Percentiles rank a stretch among this genome's conserved stretches.
These are phyloP conservation scores for Kurtzmaniella quercitrusa DNA, from an alignment of 1,139 yeast species.

Conservation along the genomic window DNA sequence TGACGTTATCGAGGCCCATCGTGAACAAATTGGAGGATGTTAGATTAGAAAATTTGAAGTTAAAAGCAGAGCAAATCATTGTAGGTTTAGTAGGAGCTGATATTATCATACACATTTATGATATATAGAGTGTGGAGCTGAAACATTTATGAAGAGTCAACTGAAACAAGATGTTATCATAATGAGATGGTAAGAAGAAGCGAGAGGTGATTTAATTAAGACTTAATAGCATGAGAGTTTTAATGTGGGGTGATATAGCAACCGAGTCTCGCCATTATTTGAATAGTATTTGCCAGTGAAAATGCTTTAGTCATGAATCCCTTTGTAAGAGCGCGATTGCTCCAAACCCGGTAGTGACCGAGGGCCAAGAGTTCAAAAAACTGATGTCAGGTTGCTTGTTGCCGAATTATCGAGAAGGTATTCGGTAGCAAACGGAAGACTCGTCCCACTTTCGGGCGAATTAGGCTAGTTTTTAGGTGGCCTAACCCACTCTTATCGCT, in stretches of 20 bases:
- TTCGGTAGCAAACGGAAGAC: background rate
- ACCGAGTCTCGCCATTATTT: too few species aligned
- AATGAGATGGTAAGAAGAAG: too few species aligned
- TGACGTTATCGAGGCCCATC: constrained; percentile 96
- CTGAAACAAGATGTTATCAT: too few species aligned
- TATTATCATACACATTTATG: too few species aligned
- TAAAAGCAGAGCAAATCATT: background rate
- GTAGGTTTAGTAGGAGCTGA: too few species aligned
- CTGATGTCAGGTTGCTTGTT: background rate
- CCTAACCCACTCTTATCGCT: background rate
- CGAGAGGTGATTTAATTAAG: too few species aligned
- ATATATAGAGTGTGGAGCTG: too few species aligned
- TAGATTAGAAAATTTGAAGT: background rate
- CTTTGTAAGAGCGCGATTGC: too few species aligned
- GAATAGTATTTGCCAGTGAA: too few species aligned
- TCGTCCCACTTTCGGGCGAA: background rate
- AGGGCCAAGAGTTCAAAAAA: background rate
- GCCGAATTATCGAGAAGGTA: background rate
- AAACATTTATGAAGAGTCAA: too few species aligned
- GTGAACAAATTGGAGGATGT: constrained; percentile 79
- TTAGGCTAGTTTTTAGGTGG: background rate
- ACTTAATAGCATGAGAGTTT: too few species aligned
- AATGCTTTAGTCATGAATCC: background rate
- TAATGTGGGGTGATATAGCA: too few species aligned
- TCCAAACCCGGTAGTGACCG: background rate